A percentile compares a stretch with the other conserved stretches of the same genome.
Conservation (phyloP, 768 basidiomycete genomes). For the Lentinus tigrinus region DNA sequence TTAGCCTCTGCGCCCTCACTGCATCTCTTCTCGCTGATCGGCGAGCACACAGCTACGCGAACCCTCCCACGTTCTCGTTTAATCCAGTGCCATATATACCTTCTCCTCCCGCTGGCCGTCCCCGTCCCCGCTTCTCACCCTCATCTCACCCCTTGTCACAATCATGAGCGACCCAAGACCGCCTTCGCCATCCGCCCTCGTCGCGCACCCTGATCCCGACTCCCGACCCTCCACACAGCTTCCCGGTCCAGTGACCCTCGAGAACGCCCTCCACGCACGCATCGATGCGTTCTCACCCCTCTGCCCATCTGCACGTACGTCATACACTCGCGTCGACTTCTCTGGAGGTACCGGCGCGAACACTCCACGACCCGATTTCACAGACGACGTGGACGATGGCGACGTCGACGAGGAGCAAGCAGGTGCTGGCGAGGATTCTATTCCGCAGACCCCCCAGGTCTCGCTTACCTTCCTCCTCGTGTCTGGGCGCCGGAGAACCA, state of each 20-base stretch:
- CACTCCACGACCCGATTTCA: constrained; percentile 16
- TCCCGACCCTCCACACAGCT: not conserved
- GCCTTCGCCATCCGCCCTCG: constrained; percentile 4
- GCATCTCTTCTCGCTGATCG: constrained; percentile 12
- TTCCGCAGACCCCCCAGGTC: constrained; percentile 64
- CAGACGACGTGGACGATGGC: constrained; percentile 15
- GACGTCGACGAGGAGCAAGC: constrained; percentile 5
- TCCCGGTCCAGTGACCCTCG: constrained; percentile 6
- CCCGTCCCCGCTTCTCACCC: not conserved
- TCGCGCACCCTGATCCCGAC: not conserved
- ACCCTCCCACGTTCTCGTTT: constrained; percentile 17
- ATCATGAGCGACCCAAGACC: constrained; percentile 11
- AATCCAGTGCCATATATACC: constrained; percentile 14
- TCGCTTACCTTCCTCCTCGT: constrained; percentile 72
- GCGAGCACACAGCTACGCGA: constrained; percentile 13
- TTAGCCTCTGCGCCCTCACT: not conserved
- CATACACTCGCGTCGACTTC: constrained; percentile 50
- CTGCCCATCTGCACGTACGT: constrained; percentile 50
- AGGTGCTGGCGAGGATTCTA: constrained; percentile 12
- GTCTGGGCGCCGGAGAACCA: constrained; percentile 63
- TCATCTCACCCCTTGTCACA: not conserved
- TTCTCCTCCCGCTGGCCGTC: not conserved
- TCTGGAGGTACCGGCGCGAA: constrained; percentile 21
- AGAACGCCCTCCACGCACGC: constrained; percentile 14
- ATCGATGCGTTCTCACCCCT: constrained; percentile 25